Evolutionary conservation across 2,329 filamentous ascomycete genomes (phyloP), one percentile per base, ranked within the genome.

Genomic region (Neonectria hederae): DNA sequence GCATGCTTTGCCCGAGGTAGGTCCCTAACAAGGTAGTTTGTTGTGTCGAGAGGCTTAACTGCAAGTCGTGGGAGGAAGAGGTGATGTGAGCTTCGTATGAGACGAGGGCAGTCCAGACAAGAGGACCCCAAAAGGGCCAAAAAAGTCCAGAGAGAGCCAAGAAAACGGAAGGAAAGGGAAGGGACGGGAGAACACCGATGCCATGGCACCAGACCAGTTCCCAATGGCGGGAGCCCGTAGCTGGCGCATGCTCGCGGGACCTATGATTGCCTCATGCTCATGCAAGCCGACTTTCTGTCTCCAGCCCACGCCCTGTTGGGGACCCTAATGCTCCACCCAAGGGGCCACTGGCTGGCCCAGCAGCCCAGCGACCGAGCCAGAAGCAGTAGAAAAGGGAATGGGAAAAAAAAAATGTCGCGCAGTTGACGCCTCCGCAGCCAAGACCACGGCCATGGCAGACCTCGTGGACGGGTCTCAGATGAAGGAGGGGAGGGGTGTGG

Each of bases 331-430:
- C 48, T 32, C 48, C 48, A 35, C 30, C 30, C n/a, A 32, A 28
- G 48, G 26, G 49, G 13, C 40, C 59, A 57, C 49, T 26, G 56
- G 62, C 59, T 66, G 40, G 56, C 45, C 51, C 65, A 66, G 56
- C 64, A 64, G 59, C 24, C 45, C n/a, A 42, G 17, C 38, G n/a
- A 21, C 38, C 1, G n/a, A 11, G n/a, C 38, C n/a, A 8, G 26
- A 22, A 49, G 30, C 26, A 21, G 42, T 26, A 17, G 53, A 49
- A 64, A 49, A 42, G 45, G 19, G 40, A 32, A 55, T 46, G 54
- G 42, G 51, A 54, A 10, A 17, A 56, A 54, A 38, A 64, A 69
- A 69, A 70, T 69, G 57, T 67, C 67, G 67, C 67, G 65, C 64
- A 63, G 67, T 69, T 32, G 43, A 65, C 52, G 59, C 35, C 46